A percentile compares a stretch with the other conserved stretches of the same genome.
These are phyloP conservation scores for Brettanomyces sp. DNA, from an alignment of 805 yeast species.

Conservation along the genomic window DNA sequence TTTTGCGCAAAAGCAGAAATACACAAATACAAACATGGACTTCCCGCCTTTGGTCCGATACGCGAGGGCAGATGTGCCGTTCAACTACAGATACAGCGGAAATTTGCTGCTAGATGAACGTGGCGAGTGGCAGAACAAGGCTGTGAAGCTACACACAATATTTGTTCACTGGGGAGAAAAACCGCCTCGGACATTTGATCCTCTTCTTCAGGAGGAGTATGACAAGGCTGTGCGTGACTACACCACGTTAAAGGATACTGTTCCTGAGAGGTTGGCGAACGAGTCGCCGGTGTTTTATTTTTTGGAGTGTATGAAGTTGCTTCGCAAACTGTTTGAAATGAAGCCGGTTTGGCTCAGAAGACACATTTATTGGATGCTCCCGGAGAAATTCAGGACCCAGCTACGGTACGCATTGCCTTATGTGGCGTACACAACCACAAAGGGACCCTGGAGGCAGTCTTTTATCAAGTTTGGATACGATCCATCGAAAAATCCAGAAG, in stretches of 20 bases:
- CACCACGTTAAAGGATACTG: conserved; percentile 19
- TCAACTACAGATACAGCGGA: conserved; percentile 66
- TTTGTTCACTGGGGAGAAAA: conserved; percentile 40
- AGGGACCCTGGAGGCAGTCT: conserved; percentile 94
- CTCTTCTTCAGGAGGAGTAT: conserved; percentile 38
- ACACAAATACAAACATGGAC: conserved; percentile 33
- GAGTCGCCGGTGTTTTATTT: conserved; percentile 26
- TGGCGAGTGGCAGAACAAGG: conserved; percentile 38
- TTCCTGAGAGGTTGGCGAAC: conserved; percentile 14
- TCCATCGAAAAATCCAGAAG: conserved; percentile 48
- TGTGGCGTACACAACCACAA: conserved; percentile 69
- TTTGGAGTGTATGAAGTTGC: conserved; percentile 34
- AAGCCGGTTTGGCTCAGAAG: conserved; percentile 85
- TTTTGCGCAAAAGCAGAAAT: conserved; percentile 6
- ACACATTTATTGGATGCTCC: conserved; percentile 51
- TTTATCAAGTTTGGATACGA: conserved; percentile 72
- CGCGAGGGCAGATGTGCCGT: conserved; percentile 68
- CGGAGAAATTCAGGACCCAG: conserved; percentile 32
- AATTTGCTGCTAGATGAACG: conserved; percentile 55
- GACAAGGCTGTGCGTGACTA: conserved; percentile 27
- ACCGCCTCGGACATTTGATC: conserved; percentile 42
- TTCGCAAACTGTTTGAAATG: conserved; percentile 43
- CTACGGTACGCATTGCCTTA: conserved; percentile 76
- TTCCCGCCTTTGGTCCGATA: conserved; percentile 84
- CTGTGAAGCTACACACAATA: conserved; percentile 44